These are phyloP conservation scores for Limtongia smithiae DNA, from an alignment of 805 yeast genomes.

Conservation along the genomic window DNA sequence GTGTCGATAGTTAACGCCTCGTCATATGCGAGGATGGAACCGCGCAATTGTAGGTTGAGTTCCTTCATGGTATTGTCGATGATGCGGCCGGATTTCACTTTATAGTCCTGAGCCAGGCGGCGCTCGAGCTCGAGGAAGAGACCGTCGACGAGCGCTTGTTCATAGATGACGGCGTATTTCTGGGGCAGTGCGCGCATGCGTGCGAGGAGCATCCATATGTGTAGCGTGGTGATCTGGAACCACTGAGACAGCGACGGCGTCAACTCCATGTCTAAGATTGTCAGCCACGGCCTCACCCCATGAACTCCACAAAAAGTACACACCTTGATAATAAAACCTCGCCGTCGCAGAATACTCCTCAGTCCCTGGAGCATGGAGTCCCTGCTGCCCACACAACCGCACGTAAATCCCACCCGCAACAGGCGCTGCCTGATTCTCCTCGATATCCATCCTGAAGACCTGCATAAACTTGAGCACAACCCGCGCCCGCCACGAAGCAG, in stretches of 20 bases:
- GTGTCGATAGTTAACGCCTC: slow-evolving; percentile 86
- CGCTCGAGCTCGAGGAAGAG: slow-evolving; percentile 86
- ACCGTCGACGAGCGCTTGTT: slow-evolving; percentile 85
- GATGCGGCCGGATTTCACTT: slow-evolving; percentile 73
- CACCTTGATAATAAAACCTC: slow-evolving; percentile 67
- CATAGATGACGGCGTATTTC: slow-evolving; percentile 82
- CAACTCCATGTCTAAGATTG: slow-evolving; percentile 53
- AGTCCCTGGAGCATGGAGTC: slow-evolving; percentile 44
- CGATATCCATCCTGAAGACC: slow-evolving; percentile 79
- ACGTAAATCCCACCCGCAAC: slow-evolving; percentile 87
- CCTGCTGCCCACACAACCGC: slow-evolving; percentile 83
- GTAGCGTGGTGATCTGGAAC: slow-evolving; percentile 88
- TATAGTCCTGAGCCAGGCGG: slow-evolving; percentile 80
- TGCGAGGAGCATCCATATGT: slow-evolving; percentile 88
- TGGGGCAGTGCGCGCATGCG: slow-evolving; percentile 97
- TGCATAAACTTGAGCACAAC: slow-evolving; percentile 29
- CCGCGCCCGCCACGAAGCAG: slow-evolving; percentile 17
- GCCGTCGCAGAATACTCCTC: slow-evolving; percentile 73
- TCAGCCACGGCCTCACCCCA: not conserved
- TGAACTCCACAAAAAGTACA: not conserved
- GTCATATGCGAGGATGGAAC: slow-evolving; percentile 85
- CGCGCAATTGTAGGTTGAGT: slow-evolving; percentile 84
- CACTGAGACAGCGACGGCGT: slow-evolving; percentile 92
- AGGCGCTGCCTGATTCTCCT: slow-evolving; percentile 86
- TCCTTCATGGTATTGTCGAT: slow-evolving; percentile 85